A percentile compares a stretch with the other conserved stretches of the same genome.
Conservation (phyloP, 306 rosid genomes). For the Fragaria iinumae region DNA sequence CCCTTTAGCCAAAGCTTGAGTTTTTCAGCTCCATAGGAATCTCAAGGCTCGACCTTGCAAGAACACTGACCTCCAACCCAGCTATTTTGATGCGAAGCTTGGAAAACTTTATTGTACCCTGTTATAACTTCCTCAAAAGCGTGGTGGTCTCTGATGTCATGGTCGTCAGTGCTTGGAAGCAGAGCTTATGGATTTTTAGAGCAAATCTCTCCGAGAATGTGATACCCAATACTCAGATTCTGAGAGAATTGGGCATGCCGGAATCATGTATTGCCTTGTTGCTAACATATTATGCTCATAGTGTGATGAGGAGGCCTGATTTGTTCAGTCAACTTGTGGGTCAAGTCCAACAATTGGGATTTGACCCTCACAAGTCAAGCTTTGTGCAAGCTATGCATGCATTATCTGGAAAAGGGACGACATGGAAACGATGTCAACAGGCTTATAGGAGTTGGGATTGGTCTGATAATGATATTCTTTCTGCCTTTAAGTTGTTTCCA, state of each 20-base stretch:
- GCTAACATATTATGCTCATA: too few species aligned
- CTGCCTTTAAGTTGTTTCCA: conserved; percentile 25
- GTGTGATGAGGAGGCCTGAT: not conserved
- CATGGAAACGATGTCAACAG: conserved; percentile 11
- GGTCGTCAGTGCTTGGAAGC: not conserved
- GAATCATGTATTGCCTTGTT: too few species aligned
- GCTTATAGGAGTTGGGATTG: conserved; percentile 33
- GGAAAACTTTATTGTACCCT: conserved; percentile 22
- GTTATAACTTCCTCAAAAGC: conserved; percentile 24
- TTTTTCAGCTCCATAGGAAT: conserved; percentile 22
- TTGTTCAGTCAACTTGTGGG: conserved; percentile 12
- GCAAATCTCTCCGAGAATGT: not conserved
- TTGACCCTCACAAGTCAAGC: not conserved
- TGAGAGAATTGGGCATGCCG: too few species aligned
- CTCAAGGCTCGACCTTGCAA: not conserved
- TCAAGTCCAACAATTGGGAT: conserved; percentile 24
- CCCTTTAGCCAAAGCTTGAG: conserved; percentile 35
- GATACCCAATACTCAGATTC: conserved; percentile 19
- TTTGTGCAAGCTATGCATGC: conserved; percentile 26
- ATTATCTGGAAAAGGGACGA: not conserved
- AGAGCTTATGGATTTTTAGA: not conserved
- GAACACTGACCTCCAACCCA: conserved; percentile 8
- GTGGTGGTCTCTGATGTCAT: not conserved
- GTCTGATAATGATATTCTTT: conserved; percentile 20
- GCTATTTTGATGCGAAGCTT: not conserved